These are phyloP conservation scores for Trichoderma oligosporum DNA, from an alignment of 2,329 filamentous ascomycete genomes.

Conservation along the genomic window DNA sequence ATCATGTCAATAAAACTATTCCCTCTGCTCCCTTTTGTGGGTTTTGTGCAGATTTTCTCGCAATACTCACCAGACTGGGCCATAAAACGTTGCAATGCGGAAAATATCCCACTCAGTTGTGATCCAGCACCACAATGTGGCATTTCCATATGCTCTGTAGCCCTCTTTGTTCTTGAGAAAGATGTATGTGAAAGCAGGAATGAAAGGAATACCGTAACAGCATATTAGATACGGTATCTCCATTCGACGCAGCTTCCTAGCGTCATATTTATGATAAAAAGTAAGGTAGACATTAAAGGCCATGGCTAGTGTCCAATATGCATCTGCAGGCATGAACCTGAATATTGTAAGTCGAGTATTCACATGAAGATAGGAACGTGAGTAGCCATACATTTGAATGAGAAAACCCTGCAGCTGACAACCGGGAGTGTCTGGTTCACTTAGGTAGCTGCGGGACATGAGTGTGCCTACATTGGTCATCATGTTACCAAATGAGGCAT, in stretches of 20 bases:
- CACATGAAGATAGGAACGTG: background rate
- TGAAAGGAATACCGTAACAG: conserved; percentile 70
- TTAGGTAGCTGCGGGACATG: conserved; percentile 61
- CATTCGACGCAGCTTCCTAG: conserved; percentile 58
- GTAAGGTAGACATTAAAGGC: conserved; percentile 79
- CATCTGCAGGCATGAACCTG: conserved; percentile 76
- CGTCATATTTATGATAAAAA: conserved; percentile 71
- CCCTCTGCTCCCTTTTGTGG: too few species aligned
- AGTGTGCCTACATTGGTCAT: conserved; percentile 73
- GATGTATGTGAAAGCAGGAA: conserved; percentile 64
- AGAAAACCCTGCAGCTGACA: conserved; percentile 75
- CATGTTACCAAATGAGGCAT: conserved; percentile 77
- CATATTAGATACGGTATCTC: conserved; percentile 66
- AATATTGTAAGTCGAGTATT: conserved; percentile 20
- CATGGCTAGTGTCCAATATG: conserved; percentile 77
- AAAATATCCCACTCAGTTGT: conserved; percentile 62
- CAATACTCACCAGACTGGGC: conserved; percentile 58
- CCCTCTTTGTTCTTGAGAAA: conserved; percentile 56
- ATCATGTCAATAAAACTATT: background rate
- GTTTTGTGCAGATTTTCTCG: too few species aligned
- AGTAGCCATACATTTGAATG: conserved; percentile 69
- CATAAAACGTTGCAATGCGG: conserved; percentile 73
- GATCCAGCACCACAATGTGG: conserved; percentile 81
- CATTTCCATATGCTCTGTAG: conserved; percentile 65
- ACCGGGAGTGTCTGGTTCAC: conserved; percentile 44